Base-by-base conservation (phyloP, 2,329 filamentous ascomycete species). In the Fusarium clavum region DNA sequence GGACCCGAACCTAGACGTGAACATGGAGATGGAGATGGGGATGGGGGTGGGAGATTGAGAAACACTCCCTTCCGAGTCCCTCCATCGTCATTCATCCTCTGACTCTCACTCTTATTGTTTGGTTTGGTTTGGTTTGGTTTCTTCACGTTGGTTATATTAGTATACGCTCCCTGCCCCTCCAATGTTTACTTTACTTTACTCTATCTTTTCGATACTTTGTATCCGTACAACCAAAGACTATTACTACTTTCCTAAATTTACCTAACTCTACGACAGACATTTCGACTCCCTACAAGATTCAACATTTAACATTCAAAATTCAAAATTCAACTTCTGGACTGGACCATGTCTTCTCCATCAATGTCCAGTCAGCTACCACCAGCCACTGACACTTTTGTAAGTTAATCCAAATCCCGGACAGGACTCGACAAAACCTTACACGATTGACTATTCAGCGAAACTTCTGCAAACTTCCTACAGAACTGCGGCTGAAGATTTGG, bases 401-500 rank as follows among this genome's bases (percentile, higher is more conserved):
- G 67, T 62, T 49, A 58, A 45, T 18, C 27, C 27, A 38, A 18
- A 44, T 7, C 27, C 24, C 29, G 18, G 34, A 18, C 18, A 38
- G 34, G 18, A 38, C 34, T 38, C 18, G 24, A 27, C 24, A 27
- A 41, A 53, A 53, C 18, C 49, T 53, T 18, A 53, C 24, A 14
- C 40, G 18, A 46, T 59, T 45, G 30, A 12, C 16, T 52, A 25
- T 22, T 38, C 47, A 86, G 84, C 79, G 76, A 47, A 71, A 77
- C 51, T 86, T 86, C 66, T 64, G 78, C 20, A 74, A 72, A 44
- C 82, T 86, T 2, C 84, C 84, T 3, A 71, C 79, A 14, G 84
- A 86, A 69, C 76, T 86, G 18, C 82, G 84, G 13, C 75, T 85
- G 25, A 82, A 79, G 58, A 83, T 86, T 51, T 86, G 84, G 84